Base-by-base conservation (phyloP, 176 grass and related monocot species). In the Oryza meyeriana region DNA sequence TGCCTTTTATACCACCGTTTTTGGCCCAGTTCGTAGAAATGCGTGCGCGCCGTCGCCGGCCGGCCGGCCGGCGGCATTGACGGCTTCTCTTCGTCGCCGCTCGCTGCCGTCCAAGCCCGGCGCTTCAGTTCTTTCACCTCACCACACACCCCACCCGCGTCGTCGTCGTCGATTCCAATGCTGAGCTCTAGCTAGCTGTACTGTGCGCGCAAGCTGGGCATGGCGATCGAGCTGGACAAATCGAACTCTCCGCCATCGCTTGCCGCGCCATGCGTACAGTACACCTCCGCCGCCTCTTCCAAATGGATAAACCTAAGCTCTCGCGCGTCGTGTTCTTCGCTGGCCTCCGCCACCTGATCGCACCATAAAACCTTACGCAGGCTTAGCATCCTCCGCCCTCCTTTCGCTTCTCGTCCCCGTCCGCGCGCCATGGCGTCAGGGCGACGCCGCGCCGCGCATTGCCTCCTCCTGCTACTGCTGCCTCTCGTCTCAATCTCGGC, bases 121-220 rank as follows among this genome's bases (percentile, higher is more conserved):
- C 6, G 65, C 84, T 74, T 89, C 72, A 79, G 81, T 76, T 83
- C 38, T 78, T 40, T 65, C 84, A 87, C 72, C 75, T 82, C 33
- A 18, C 26, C 41, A 27, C 3, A 44, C 42, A 12, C 14, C n/a
- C n/a, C n/a, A n/a, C n/a, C n/a, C n/a, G n/a, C 42, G 42, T 41
- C 44, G 44, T 47, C 58, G 77, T 10, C 76, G 87, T 47, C 25
- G 71, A 81, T 57, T 67, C 68, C 86, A 14, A 88, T 79, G 86
- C 65, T 7, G 55, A 42, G 40, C 40, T 42, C 40, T 4, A n/a
- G 32, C 38, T 12, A 42, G 40, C 40, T 52, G 48, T 22, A n/a
- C n/a, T n/a, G 48, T 22, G 45, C 14, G 13, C 45, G 38, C 45
- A 7, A 48, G 16, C 45, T 48, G n/a, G n/a, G 38, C 8, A 42